phyloP scores from a whole-genome alignment of 306 rosid species.

The Canavalia gladiata region DNA sequence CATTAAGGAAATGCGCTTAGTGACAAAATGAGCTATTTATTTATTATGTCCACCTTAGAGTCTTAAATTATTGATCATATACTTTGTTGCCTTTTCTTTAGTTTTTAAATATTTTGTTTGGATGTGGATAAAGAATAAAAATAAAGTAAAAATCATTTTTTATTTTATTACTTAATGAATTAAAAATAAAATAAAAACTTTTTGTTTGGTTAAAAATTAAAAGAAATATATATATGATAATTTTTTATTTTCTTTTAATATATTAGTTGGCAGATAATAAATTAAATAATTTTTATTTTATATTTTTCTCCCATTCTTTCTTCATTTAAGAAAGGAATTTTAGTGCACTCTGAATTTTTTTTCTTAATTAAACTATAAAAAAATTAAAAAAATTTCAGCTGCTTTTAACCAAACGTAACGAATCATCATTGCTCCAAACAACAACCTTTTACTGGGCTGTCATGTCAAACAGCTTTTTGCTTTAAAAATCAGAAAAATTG shows the following conservation, averaged over 20 bases:
- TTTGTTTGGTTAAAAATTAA: too few species aligned
- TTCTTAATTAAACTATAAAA: too few species aligned
- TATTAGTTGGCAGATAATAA: too few species aligned
- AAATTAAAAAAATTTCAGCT: too few species aligned
- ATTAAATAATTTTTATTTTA: too few species aligned
- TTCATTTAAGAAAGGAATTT: neutral
- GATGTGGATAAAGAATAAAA: neutral
- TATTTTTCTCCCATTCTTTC: neutral
- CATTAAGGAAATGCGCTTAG: neutral
- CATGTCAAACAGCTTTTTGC: constrained; percentile 39
- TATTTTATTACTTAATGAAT: too few species aligned
- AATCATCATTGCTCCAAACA: constrained; percentile 23
- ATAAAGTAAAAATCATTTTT: too few species aligned
- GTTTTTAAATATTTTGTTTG: neutral
- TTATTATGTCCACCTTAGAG: constrained; percentile 7
- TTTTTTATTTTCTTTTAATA: too few species aligned
- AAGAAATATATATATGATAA: too few species aligned
- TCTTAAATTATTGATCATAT: neutral
- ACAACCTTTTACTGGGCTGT: constrained; percentile 45
- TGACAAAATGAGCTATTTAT: neutral
- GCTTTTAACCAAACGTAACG: neutral
- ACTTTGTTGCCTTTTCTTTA: neutral
- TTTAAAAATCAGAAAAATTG: neutral
- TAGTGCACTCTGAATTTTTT: neutral
- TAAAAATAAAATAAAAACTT: too few species aligned